Evolutionary conservation across 768 basidiomycete species (phyloP).

Genomic region (Mycena sanguinolenta): DNA sequence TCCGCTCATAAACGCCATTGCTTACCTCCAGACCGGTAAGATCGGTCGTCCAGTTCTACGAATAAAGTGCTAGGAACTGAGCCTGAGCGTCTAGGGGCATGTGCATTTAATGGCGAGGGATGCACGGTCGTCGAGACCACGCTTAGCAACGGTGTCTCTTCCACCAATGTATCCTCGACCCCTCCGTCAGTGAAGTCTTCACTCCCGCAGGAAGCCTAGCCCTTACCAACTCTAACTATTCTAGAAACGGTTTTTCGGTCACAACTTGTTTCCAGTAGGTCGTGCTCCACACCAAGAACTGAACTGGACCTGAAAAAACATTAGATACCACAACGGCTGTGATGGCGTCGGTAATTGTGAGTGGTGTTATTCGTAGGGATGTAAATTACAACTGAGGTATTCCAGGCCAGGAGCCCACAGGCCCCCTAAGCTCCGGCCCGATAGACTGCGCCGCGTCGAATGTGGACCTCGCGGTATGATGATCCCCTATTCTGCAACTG

Average conservation of each 20-base stretch:
- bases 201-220: too few relatives aligned
- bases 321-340: conserved; percentile 39
- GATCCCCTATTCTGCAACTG: not conserved
- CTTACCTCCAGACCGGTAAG: conserved; percentile 1
- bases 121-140: not conserved
- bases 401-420: not conserved
- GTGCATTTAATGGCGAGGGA: not conserved
- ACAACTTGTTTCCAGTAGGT: not conserved
- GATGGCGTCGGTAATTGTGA: conserved; percentile 58
- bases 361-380: conserved; percentile 17
- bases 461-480: conserved; percentile 39
- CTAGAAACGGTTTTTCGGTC: not conserved
- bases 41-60: not conserved
- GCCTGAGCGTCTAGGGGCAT: not conserved
- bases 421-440: conserved; percentile 41
- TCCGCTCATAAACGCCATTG: conserved; percentile 2
- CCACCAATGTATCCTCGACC: not conserved
- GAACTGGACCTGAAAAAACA: not conserved
- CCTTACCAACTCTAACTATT: not conserved
- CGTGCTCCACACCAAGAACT: not conserved
- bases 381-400: not conserved
- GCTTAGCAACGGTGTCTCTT: not conserved
- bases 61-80: too few relatives aligned
- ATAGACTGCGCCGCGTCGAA: conserved; percentile 52
- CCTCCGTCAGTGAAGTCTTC: not conserved